These are phyloP conservation scores for Pittosporum tobira DNA, from an alignment of 129 eudicot species.

Conservation along the genomic window DNA sequence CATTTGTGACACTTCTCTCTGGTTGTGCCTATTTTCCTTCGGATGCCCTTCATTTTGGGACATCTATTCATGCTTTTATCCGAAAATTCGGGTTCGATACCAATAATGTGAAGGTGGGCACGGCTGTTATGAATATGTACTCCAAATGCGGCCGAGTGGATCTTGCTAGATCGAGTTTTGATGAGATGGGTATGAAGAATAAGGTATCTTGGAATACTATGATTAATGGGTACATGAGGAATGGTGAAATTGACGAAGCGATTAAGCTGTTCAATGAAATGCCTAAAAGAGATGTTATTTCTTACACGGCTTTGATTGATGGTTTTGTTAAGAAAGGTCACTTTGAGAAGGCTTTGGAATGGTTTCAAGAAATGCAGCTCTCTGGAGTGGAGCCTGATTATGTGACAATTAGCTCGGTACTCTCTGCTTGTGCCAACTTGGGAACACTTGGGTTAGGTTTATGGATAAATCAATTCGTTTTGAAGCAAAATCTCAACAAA, in stretches of 20 bases:
- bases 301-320: slow-evolving; percentile 43
- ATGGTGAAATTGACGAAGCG: slow-evolving; percentile 34
- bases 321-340: slow-evolving; percentile 47
- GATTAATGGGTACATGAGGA: slow-evolving; percentile 67
- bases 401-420: slow-evolving; percentile 48
- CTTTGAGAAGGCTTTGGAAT: slow-evolving; percentile 48
- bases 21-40: slow-evolving; percentile 43
- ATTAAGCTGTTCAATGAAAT: slow-evolving; percentile 53
- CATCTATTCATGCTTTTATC: slow-evolving; percentile 41
- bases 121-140: slow-evolving; percentile 57
- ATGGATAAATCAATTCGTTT: slow-evolving; percentile 40
- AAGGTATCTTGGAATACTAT: slow-evolving; percentile 71
- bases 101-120: slow-evolving; percentile 52
- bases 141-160: slow-evolving; percentile 42
- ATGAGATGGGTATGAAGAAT: slow-evolving; percentile 37
- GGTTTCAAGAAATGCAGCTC: slow-evolving; percentile 63
- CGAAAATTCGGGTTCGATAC: slow-evolving; percentile 44
- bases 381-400: slow-evolving; percentile 48
- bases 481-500: slow-evolving; percentile 13
- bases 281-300: slow-evolving; percentile 41
- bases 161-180: slow-evolving; percentile 41
- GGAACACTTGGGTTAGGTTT: slow-evolving; percentile 52
- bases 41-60: slow-evolving; percentile 30
- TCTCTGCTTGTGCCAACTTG: slow-evolving; percentile 59
- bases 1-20: slow-evolving; percentile 61